phyloP scores from a whole-genome alignment of 371 early-diverging fungal genomes.

The Zopfochytrium polystomum region DNA sequence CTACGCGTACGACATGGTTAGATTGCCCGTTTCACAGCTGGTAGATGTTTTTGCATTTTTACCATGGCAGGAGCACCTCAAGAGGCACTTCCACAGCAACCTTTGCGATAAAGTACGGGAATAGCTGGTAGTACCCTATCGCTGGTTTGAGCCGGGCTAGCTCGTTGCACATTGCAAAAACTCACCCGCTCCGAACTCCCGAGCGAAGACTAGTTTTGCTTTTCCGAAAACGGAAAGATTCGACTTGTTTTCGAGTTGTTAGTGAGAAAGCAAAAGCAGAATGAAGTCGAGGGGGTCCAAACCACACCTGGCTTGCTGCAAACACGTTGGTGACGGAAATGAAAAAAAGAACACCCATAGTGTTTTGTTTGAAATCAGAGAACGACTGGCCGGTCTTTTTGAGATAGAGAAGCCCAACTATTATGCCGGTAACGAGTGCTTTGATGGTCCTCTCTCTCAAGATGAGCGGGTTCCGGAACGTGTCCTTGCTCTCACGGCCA shows the following conservation, averaged over 20 bases:
- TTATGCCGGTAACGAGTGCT: constrained; percentile 27
- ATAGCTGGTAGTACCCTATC: constrained; percentile 57
- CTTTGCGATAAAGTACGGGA: constrained; percentile 57
- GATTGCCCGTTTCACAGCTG: background rate
- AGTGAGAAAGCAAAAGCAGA: background rate
- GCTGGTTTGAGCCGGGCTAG: too few relatives aligned
- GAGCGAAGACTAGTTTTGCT: constrained; percentile 51
- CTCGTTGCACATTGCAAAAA: too few relatives aligned
- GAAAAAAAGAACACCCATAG: constrained; percentile 62
- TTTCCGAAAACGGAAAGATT: constrained; percentile 47
- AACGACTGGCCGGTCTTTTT: constrained; percentile 23
- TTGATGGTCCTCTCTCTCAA: constrained; percentile 49
- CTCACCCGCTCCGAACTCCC: constrained; percentile 50
- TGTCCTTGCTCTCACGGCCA: constrained; percentile 21
- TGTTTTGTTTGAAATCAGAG: constrained; percentile 40
- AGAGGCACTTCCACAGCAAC: constrained; percentile 39
- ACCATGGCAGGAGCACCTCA: constrained; percentile 30
- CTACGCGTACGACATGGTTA: constrained; percentile 1
- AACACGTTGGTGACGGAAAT: constrained; percentile 38
- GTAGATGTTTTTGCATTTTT: too few relatives aligned
- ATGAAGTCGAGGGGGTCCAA: background rate
- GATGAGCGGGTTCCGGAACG: constrained; percentile 42
- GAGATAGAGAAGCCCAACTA: constrained; percentile 48
- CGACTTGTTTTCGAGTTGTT: constrained; percentile 38
- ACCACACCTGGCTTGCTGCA: constrained; percentile 7